Percentiles rank a stretch among this genome's conserved stretches.
Evolutionary conservation across 75 land plant genomes (phyloP).

Genomic region (Pinus albicaulis): DNA sequence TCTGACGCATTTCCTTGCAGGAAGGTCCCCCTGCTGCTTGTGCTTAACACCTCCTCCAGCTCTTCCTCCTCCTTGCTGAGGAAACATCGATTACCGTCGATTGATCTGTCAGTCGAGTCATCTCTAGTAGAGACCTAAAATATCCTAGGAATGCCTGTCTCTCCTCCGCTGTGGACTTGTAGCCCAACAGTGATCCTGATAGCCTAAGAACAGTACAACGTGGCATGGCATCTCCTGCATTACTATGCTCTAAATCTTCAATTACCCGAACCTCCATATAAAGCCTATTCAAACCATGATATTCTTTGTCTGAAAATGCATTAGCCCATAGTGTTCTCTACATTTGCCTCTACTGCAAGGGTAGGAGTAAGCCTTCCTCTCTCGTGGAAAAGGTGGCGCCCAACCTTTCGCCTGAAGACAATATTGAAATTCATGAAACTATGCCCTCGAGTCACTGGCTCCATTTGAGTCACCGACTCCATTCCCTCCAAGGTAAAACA

Average conservation of each 20-base stretch:
- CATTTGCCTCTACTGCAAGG: neutral
- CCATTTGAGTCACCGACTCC: no score
- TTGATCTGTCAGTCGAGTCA: neutral
- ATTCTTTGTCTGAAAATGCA: no score
- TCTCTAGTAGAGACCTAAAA: neutral
- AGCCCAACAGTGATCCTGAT: no score
- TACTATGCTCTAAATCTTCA: no score
- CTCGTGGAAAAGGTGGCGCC: constrained; percentile 62
- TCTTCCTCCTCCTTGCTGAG: neutral
- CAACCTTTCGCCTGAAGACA: constrained; percentile 55
- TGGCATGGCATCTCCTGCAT: no score
- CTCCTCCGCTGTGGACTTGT: no score
- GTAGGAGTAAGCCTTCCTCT: constrained; percentile 22
- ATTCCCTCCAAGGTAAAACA: constrained; percentile 89
- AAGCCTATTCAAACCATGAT: no score
- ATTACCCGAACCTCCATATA: no score
- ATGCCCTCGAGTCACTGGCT: constrained; percentile 68
- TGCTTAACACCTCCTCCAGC: no score
- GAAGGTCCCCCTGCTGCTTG: no score
- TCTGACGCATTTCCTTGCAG: neutral
- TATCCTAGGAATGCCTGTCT: neutral
- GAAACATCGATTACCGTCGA: neutral
- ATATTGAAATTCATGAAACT: constrained; percentile 57
- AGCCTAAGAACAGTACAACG: no score
- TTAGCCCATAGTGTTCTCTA: no score